A percentile compares a stretch with the other conserved stretches of the same genome.
These are phyloP conservation scores for Mrakia frigida DNA, from an alignment of 768 basidiomycete species.

Conservation along the genomic window DNA sequence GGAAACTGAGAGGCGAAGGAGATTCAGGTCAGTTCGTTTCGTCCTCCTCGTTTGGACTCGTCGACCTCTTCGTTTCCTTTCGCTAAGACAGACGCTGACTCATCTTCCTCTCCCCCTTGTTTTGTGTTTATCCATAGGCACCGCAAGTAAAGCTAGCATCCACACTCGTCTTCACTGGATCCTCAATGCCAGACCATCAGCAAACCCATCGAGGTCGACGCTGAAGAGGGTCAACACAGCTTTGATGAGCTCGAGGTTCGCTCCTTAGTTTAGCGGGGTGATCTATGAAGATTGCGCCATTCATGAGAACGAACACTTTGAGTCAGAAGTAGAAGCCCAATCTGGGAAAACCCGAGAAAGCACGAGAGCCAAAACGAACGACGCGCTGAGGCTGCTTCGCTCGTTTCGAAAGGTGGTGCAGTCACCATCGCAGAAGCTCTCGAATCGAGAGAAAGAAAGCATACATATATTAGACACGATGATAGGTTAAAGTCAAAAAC, in stretches of 20 bases:
- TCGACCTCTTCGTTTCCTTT: not conserved
- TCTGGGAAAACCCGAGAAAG: no score
- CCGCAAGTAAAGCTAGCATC: conserved; percentile 58
- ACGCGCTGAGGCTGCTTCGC: no score
- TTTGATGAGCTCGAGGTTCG: conserved; percentile 49
- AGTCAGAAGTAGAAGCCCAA: no score
- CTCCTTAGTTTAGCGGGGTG: not conserved
- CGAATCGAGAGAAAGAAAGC: no score
- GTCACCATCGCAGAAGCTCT: no score
- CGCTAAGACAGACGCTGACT: no score
- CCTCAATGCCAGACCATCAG: conserved; percentile 59
- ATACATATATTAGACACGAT: no score
- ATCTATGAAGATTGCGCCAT: no score
- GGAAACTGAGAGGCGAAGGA: conserved; percentile 35
- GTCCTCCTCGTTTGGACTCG: not conserved
- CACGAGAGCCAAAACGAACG: no score
- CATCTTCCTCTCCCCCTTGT: not conserved
- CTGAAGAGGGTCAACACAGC: conserved; percentile 74
- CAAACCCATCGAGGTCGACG: conserved; percentile 77
- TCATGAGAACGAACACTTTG: no score
- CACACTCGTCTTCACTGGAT: conserved; percentile 79
- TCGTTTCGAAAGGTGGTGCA: no score
- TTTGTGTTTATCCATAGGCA: not conserved
- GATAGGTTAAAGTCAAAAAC: no score
- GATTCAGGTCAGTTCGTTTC: not conserved